Base-by-base conservation (phyloP, 1,284 basidiomycete genomes). In the Sporisorium scitamineum region DNA sequence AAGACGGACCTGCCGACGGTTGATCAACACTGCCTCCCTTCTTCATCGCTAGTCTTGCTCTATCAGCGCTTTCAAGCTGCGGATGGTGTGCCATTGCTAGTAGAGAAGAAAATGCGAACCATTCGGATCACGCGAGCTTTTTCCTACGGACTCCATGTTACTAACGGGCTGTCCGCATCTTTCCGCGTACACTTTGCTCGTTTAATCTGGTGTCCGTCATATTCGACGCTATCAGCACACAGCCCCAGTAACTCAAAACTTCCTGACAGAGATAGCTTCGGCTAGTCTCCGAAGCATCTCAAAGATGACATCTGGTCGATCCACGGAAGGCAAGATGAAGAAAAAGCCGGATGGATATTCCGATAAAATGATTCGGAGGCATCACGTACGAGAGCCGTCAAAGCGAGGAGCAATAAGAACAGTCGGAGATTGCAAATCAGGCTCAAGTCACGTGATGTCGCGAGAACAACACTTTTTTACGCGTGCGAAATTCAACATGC, bases 351-450 rank as follows among this genome's bases (percentile, higher is more conserved):
- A 48, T 48, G 47, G 47, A 48, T 48, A n/a, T 48, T 16, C 10
- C 26, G 47, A 29, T 48, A 14, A 29, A 27, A 48, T 29, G n/a
- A 39, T 5, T 5, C 39, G 42, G 26, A 26, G 18, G 45, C 54
- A 56, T 51, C 52, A 62, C 61, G 54, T 62, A 62, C 60, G 60
- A 61, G 60, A 61, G 51, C 41, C 8, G 10, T n/a, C 22, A 31
- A 22, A n/a, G n/a, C n/a, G n/a, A n/a, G n/a, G n/a, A n/a, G n/a
- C n/a, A n/a, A n/a, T n/a, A n/a, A n/a, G n/a, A n/a, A 24, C 24
- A 7, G 44, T 6, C 44, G 14, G 44, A 32, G 32, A 50, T 20
- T 8, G 29, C 6, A 24, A 54, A 20, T 0, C 3, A 6, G 9
- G 27, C 11, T 14, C 31, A 39, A 47, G 41, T 45, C 52, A 18